A percentile compares a stretch with the other conserved stretches of the same genome.
These are phyloP conservation scores for Penstemon barbatus DNA, from an alignment of 257 asterid species.

Conservation along the genomic window DNA sequence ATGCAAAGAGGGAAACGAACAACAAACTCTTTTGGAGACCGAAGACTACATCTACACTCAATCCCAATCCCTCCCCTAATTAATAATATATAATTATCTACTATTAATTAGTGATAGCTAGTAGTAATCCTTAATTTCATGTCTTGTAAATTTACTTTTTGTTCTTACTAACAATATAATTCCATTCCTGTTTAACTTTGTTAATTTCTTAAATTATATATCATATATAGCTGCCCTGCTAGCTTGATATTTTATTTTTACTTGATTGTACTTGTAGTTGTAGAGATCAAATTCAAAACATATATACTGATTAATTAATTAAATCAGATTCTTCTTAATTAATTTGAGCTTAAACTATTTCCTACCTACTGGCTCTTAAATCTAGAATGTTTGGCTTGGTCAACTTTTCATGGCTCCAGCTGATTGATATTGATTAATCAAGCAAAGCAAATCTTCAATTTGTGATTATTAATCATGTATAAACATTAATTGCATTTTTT, in stretches of 20 bases:
- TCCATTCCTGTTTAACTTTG: no score
- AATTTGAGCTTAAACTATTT: constrained; percentile 14
- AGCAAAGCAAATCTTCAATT: constrained; percentile 24
- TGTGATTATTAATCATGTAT: constrained; percentile 26
- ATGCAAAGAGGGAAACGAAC: constrained; percentile 26
- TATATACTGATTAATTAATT: constrained; percentile 35
- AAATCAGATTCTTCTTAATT: constrained; percentile 9
- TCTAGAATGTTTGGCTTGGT: constrained; percentile 31
- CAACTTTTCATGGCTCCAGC: constrained; percentile 35
- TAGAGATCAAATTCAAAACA: no score
- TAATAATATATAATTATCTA: no score
- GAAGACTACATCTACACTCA: constrained; percentile 52
- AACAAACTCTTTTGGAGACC: constrained; percentile 38
- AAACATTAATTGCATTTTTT: no score
- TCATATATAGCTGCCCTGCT: no score
- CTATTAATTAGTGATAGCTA: not conserved
- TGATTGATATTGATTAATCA: not conserved
- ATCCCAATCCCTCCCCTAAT: constrained; percentile 44
- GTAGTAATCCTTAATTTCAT: not conserved
- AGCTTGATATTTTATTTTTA: no score
- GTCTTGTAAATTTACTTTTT: not conserved
- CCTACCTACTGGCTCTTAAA: constrained; percentile 17
- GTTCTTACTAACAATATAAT: not conserved
- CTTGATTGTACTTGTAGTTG: no score
- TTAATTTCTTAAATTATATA: no score